Conservation (phyloP, 768 basidiomycete genomes). For the Glaciozyma antarctica region DNA sequence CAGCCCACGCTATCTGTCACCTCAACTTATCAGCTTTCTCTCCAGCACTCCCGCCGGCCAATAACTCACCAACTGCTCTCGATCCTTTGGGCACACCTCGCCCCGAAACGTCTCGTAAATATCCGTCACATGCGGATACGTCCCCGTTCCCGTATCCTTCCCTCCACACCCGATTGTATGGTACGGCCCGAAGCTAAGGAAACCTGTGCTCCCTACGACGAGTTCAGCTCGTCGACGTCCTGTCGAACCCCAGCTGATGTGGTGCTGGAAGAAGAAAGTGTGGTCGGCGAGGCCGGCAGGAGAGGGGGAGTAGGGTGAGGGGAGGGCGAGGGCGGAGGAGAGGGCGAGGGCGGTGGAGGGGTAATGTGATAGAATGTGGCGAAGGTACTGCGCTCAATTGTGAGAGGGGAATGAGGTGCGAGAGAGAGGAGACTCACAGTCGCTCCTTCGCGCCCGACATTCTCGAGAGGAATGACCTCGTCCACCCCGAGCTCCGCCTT, state of each 20-base stretch:
- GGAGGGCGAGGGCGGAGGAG: background rate
- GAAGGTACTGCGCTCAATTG: background rate
- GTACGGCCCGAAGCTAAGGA: background rate
- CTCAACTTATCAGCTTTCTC: background rate
- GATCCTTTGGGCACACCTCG: background rate
- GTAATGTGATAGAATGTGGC: background rate
- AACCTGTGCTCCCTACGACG: background rate
- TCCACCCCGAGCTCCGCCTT: background rate
- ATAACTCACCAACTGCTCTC: background rate
- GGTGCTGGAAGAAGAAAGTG: background rate
- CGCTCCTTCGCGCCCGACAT: conserved; percentile 1
- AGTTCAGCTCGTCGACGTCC: background rate
- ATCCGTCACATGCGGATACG: background rate
- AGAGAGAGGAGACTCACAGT: background rate
- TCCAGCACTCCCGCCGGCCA: background rate
- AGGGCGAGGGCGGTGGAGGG: background rate
- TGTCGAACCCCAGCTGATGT: background rate
- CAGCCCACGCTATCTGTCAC: background rate
- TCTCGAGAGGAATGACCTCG: background rate
- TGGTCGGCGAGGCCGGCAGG: background rate
- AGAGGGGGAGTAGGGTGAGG: background rate
- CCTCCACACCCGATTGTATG: background rate
- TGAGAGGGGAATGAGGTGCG: background rate
- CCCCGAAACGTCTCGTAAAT: background rate
- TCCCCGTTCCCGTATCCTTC: background rate